Percentiles rank a stretch among this genome's conserved stretches.
Evolutionary conservation across 352 stramenopile species (phyloP).

Genomic region (Saprolegnia diclina): DNA sequence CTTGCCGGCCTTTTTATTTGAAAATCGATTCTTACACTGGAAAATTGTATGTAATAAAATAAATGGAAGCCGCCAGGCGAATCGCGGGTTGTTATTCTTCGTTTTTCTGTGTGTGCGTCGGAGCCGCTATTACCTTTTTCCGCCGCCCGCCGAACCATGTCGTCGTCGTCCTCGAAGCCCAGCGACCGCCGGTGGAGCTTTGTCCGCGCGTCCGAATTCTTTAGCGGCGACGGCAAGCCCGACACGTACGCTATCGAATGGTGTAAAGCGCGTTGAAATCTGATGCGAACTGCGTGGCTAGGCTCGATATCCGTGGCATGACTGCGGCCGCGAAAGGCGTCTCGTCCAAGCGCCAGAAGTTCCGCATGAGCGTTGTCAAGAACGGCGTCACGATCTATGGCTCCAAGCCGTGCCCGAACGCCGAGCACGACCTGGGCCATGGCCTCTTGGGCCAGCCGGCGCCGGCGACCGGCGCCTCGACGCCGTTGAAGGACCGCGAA

Average conservation of each 20-base stretch:
- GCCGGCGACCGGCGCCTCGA: neutral
- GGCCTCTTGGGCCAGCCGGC: conserved; percentile 22
- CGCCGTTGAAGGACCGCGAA: conserved; percentile 41
- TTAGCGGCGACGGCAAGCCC: conserved; percentile 80
- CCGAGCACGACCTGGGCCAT: conserved; percentile 21
- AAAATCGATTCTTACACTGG: neutral
- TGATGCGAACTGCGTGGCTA: conserved; percentile 29
- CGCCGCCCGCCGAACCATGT: too few relatives aligned
- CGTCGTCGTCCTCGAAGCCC: neutral
- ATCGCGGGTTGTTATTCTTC: neutral
- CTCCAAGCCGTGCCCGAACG: conserved; percentile 59
- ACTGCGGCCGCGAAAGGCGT: conserved; percentile 79
- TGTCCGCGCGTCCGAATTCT: conserved; percentile 81
- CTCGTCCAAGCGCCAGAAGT: conserved; percentile 82
- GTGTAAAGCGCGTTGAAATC: neutral
- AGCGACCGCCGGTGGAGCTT: conserved; percentile 61
- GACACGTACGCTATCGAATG: conserved; percentile 50
- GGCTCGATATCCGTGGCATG: conserved; percentile 82
- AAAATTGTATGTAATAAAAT: neutral
- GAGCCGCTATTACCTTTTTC: neutral
- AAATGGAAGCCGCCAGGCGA: neutral
- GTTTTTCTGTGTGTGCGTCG: conserved; percentile 3
- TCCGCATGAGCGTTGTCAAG: conserved; percentile 80
- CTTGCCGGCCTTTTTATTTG: neutral
- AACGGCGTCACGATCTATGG: conserved; percentile 84